Evolutionary conservation across 1,284 basidiomycete species (phyloP).

Genomic region (Leccinum pachyderme): DNA sequence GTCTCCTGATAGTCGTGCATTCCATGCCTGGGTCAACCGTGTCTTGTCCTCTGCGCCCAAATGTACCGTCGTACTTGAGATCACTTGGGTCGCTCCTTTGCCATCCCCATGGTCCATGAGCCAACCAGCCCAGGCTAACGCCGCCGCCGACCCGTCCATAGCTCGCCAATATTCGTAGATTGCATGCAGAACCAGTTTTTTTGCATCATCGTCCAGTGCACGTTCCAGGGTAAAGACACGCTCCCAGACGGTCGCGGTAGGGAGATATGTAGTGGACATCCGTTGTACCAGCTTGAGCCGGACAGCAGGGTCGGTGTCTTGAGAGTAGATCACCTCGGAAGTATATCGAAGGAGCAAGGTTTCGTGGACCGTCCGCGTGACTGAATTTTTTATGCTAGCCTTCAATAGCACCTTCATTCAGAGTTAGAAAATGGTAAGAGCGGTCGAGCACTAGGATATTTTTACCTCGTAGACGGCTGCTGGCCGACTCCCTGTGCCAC

Average conservation of each 20-base stretch:
- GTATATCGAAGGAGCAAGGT: slow-evolving; percentile 46
- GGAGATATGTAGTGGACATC: slow-evolving; percentile 42
- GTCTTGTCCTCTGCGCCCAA: slow-evolving; percentile 21
- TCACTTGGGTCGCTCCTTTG: slow-evolving; percentile 35
- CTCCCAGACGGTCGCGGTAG: slow-evolving; percentile 45
- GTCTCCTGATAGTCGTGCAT: slow-evolving; percentile 24
- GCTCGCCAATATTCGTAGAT: slow-evolving; percentile 46
- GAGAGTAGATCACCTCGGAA: slow-evolving; percentile 31
- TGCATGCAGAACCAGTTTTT: slow-evolving; percentile 34
- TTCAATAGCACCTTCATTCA: slow-evolving; percentile 42
- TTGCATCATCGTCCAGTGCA: slow-evolving; percentile 20
- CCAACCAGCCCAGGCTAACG: slow-evolving; percentile 47
- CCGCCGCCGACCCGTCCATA: slow-evolving; percentile 38
- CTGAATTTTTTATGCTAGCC: slow-evolving; percentile 47
- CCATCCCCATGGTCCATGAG: slow-evolving; percentile 40
- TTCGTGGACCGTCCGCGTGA: slow-evolving; percentile 45
- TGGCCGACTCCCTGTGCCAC: slow-evolving; percentile 20
- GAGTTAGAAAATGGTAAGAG: slow-evolving; percentile 7
- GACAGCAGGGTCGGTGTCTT: slow-evolving; percentile 13
- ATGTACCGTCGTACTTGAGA: slow-evolving; percentile 32
- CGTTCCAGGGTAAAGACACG: slow-evolving; percentile 38
- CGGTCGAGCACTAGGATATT: slow-evolving; percentile 3
- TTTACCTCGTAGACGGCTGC: slow-evolving; percentile 41
- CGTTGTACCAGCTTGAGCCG: slow-evolving; percentile 40
- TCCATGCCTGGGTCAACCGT: slow-evolving; percentile 33